phyloP scores from a whole-genome alignment of 192 early-diverging fungal genomes.

The Chytriomyces sp. region DNA sequence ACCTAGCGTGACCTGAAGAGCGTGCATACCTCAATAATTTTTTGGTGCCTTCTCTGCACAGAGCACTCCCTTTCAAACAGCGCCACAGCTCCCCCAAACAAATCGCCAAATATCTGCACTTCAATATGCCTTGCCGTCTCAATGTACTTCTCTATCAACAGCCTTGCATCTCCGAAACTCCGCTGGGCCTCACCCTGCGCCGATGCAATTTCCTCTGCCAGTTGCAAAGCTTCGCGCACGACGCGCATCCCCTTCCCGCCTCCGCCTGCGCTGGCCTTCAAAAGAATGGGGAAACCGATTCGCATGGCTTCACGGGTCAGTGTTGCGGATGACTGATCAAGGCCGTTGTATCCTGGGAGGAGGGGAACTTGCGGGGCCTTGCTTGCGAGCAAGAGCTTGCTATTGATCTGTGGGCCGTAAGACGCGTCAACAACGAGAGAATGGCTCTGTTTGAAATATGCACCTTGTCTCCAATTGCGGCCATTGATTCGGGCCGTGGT shows the following conservation, averaged over 20 bases:
- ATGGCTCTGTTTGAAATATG: neutral
- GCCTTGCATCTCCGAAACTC: conserved; percentile 58
- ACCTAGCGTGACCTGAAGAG: neutral
- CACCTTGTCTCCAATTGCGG: conserved; percentile 64
- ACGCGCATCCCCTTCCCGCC: conserved; percentile 65
- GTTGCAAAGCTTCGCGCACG: conserved; percentile 43
- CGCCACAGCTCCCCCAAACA: conserved; percentile 57
- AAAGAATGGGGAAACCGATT: conserved; percentile 59
- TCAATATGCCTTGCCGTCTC: conserved; percentile 59
- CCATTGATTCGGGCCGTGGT: conserved; percentile 57
- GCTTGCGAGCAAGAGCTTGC: conserved; percentile 12
- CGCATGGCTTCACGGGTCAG: conserved; percentile 52
- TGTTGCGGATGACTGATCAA: conserved; percentile 52
- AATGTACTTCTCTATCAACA: conserved; percentile 66
- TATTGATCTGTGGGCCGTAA: too few species aligned
- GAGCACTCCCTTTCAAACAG: conserved; percentile 67
- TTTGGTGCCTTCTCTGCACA: conserved; percentile 67
- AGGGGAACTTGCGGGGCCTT: conserved; percentile 58
- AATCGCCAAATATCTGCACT: conserved; percentile 59
- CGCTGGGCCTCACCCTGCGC: conserved; percentile 59
- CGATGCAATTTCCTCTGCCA: conserved; percentile 54
- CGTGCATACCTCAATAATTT: conserved; percentile 63
- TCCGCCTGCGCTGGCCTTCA: conserved; percentile 67
- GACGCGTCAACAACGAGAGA: neutral
- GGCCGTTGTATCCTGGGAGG: conserved; percentile 70